Evolutionary conservation across 2,329 filamentous ascomycete species (phyloP).

Genomic region (Ophioceras dolichostomum): DNA sequence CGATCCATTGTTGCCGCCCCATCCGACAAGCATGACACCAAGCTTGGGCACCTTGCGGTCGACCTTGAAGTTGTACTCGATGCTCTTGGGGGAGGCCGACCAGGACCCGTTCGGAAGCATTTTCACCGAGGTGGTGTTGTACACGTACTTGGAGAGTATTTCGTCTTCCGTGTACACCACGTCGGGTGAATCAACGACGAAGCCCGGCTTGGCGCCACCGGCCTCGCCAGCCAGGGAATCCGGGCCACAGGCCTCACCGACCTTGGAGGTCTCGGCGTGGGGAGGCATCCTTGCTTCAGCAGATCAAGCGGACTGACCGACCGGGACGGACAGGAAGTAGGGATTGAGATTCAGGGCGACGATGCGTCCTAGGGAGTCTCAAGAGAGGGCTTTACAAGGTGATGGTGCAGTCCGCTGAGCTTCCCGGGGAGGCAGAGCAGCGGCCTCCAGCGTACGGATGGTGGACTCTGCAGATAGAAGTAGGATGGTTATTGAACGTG

Average conservation of each 20-base stretch:
- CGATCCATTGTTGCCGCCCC: conserved; percentile 96
- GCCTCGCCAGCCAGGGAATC: too few relatives aligned
- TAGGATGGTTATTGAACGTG: too few relatives aligned
- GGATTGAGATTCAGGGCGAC: too few relatives aligned
- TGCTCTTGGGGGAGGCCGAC: conserved; percentile 77
- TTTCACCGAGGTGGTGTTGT: conserved; percentile 81
- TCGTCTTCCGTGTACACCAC: conserved; percentile 79
- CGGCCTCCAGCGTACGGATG: conserved; percentile 95
- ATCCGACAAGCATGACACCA: conserved; percentile 94
- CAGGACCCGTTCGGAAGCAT: conserved; percentile 59
- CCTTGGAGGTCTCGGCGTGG: conserved; percentile 74
- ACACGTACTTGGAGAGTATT: conserved; percentile 91
- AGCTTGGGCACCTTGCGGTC: conserved; percentile 87
- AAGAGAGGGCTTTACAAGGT: conserved; percentile 40
- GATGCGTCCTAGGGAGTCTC: too few relatives aligned
- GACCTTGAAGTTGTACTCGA: conserved; percentile 93
- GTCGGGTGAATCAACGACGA: conserved; percentile 84
- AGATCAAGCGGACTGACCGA: too few relatives aligned
- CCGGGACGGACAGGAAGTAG: too few relatives aligned
- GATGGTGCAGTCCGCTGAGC: conserved; percentile 58
- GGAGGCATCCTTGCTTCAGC: conserved; percentile 91
- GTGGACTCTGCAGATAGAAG: too few relatives aligned
- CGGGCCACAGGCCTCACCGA: too few relatives aligned
- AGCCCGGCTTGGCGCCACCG: too few relatives aligned
- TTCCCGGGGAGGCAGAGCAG: conserved; percentile 80